Evolutionary conservation across 2,329 filamentous ascomycete genomes (phyloP), one percentile per base, ranked within the genome.

Genomic region (Aspergillus bombycis): DNA sequence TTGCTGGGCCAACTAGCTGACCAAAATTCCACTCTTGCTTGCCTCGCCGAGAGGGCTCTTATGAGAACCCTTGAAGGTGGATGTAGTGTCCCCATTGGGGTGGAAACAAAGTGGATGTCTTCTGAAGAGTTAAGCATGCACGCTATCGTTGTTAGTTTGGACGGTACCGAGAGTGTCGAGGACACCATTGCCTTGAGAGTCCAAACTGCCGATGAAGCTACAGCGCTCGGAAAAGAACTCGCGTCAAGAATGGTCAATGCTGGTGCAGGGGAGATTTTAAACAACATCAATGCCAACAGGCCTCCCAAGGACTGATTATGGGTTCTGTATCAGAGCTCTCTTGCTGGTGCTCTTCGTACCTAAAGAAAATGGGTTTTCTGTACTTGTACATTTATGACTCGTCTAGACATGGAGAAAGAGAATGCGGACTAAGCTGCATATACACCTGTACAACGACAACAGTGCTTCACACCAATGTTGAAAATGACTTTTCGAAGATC

Each of bases 261-360:
- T 7, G 61, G 61, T 6, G 61, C 61, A 21, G 52, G 28, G 21
- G 50, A 54, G 83, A 83, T 60, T 41, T 28, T 65, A 26, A 38
- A 48, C 14, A 50, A 53, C 2, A 63, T 63, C 43, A 52, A 56
- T 14, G 57, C 38, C 16, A 57, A 30, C 30, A 38, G 61, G 26
- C 61, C 61, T 16, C 21, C 61, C 12, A 63, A 63, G 52, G 57
- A 63, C 28, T 36, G 21, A 58, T 36, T 16, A 32, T 16, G 12
- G 34, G 34, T 36, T 36, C 14, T 4, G 5, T 5, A 14, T 36
- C 12, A 36, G 34, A 36, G 34, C 4, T 36, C 12, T 32, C 34
- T 36, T 36, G 34, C 34, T 36, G 5, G 34, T 14, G 34, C 12
- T 16, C 12, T 36, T 36, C 34, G 4, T 36, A 36, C 12, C 4